Evolutionary conservation across 805 yeast genomes (phyloP).

Genomic region (Barnettozyma botsteinii): DNA sequence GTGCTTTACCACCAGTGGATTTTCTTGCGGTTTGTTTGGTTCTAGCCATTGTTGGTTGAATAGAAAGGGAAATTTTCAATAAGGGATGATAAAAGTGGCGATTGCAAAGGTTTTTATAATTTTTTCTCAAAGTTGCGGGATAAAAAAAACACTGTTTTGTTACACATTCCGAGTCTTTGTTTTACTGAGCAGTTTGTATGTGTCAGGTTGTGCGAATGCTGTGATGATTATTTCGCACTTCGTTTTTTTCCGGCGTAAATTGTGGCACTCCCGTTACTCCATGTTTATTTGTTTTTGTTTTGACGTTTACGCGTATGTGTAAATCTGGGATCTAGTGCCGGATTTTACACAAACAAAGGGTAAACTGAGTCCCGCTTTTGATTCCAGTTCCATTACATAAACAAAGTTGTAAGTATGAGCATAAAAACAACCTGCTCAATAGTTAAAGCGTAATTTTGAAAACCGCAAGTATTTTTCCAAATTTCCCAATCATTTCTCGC

Average conservation of each 20-base stretch:
- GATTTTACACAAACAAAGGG: not conserved
- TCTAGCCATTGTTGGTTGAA: constrained; percentile 64
- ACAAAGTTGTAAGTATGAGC: too few species aligned
- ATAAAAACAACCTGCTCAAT: not conserved
- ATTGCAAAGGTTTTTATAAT: constrained; percentile 3
- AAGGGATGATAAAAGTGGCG: constrained; percentile 4
- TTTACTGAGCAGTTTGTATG: not conserved
- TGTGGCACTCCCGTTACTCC: too few species aligned
- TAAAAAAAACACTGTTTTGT: not conserved
- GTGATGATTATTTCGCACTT: too few species aligned
- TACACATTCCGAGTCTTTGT: not conserved
- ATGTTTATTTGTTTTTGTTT: constrained; percentile 1
- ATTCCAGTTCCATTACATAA: too few species aligned
- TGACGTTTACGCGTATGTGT: constrained; percentile 4
- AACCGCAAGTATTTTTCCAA: too few species aligned
- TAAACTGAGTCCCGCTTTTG: too few species aligned
- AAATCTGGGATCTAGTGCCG: not conserved
- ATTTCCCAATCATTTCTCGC: too few species aligned
- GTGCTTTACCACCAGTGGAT: constrained; percentile 94
- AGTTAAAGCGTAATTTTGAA: not conserved
- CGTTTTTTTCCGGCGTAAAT: too few species aligned
- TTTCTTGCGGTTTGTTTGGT: constrained; percentile 93
- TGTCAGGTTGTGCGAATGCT: constrained; percentile 4
- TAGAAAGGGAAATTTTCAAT: too few species aligned
- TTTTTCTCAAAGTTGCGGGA: not conserved